phyloP scores from a whole-genome alignment of 1,284 basidiomycete species.

The Cutaneotrichosporon sp. region DNA sequence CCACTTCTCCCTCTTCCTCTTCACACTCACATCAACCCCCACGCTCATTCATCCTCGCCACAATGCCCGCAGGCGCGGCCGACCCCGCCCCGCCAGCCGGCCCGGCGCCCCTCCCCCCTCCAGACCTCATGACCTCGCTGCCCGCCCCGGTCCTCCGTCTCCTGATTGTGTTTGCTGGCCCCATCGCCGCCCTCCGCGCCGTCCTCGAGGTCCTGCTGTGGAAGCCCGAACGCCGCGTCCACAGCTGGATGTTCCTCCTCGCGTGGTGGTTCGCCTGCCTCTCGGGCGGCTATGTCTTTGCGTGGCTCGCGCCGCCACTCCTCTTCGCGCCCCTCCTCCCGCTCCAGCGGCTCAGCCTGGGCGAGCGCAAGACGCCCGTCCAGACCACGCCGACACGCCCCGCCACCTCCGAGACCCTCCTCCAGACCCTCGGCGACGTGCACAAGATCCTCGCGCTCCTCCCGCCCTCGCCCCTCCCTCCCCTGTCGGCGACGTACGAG shows the following conservation, averaged over 20 bases:
- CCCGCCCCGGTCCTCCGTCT: slow-evolving; percentile 52
- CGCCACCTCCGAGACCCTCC: slow-evolving; percentile 65
- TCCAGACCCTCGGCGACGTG: slow-evolving; percentile 50
- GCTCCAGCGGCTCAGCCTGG: slow-evolving; percentile 54
- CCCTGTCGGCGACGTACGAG: slow-evolving; percentile 29
- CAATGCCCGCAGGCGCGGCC: slow-evolving; percentile 11
- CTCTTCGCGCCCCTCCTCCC: slow-evolving; percentile 43
- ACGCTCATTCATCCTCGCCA: neutral
- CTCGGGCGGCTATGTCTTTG: slow-evolving; percentile 60
- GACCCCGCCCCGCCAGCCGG: slow-evolving; percentile 3
- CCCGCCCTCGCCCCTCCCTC: slow-evolving; percentile 40
- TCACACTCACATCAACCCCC: too few relatives aligned
- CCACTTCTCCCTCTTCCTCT: neutral
- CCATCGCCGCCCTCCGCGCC: slow-evolving; percentile 59
- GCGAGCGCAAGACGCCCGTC: neutral
- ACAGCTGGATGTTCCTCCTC: slow-evolving; percentile 68
- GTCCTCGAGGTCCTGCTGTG: slow-evolving; percentile 64
- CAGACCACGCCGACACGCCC: slow-evolving; percentile 48
- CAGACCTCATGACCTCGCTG: slow-evolving; percentile 48
- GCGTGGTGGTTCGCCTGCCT: slow-evolving; percentile 78
- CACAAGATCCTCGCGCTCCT: slow-evolving; percentile 50
- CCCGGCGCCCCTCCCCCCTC: slow-evolving; percentile 9
- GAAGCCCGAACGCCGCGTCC: slow-evolving; percentile 62
- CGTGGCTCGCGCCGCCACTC: slow-evolving; percentile 53
- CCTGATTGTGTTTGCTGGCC: slow-evolving; percentile 57